Evolutionary conservation across 148 eudicot genomes (phyloP), one percentile per base, ranked within the genome.

Genomic region (Heliosperma pusillum): DNA sequence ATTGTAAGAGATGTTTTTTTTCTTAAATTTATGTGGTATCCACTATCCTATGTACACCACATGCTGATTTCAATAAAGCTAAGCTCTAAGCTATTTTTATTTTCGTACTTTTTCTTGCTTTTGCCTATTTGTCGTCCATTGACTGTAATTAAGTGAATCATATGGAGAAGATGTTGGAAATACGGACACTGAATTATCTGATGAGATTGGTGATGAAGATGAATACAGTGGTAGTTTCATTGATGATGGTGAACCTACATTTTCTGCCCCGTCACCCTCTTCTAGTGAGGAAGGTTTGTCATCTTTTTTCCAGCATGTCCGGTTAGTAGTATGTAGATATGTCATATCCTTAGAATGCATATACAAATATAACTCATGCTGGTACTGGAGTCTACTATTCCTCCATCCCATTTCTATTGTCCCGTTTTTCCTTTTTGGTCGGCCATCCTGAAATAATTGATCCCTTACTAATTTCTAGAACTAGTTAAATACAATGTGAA

Each of bases 141-240:
- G 22, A 93, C 84, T 53, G 2, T 71, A 11, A 61, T 30, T 10
- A 81, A 91, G 98, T 76, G 97, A 91, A 63, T 89, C 98, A 71
- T 87, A 57, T 67, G 98, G 97, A 29, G 96, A 88, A 84, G 98
- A 94, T 81, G 81, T 94, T 73, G 91, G 84, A 68, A 74, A 87
- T 56, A 42, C 89, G 12, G 90, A 86, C 52, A 72, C 87, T 3
- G 89, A 87, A 21, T 73, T 50, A 77, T 88, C 91, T 44, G 66
- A 33, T 76, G 80, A 74, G 60, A 3, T 42, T 30, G 74, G 81
- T 70, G 89, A 82, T 45, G 98, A 91, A 29, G 97, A 91, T 57
- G 79, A 85, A n/a, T 91, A 94, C 77, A 96, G 90, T 15, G 93
- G 89, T 82, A 94, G 98, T 75, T 94, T 94, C 81, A 94, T 94